Evolutionary conservation across 306 rosid genomes (phyloP).

Genomic region (Arachis hypogaea): DNA sequence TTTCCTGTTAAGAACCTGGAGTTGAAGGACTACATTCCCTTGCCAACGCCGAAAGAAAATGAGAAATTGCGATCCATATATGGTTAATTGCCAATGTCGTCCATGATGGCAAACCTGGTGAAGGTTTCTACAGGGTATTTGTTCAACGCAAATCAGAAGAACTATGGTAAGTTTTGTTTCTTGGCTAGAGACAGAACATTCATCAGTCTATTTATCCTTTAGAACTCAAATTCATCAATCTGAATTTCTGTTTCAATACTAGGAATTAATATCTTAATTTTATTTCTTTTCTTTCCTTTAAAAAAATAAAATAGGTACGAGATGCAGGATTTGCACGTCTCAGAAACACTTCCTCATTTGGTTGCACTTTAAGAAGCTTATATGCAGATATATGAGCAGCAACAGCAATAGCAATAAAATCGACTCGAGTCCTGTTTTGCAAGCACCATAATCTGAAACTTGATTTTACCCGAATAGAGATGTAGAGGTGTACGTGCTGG

Average conservation of each 20-base stretch:
- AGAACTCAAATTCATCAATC: slow-evolving; percentile 2
- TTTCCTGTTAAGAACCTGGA: slow-evolving; percentile 93
- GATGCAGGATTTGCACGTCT: slow-evolving; percentile 96
- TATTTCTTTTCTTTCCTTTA: neutral
- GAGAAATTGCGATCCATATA: slow-evolving; percentile 77
- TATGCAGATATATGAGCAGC: slow-evolving; percentile 97
- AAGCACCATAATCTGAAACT: slow-evolving; percentile 5
- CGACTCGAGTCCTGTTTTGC: neutral
- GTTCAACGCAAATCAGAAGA: slow-evolving; percentile 93
- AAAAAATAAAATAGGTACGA: slow-evolving; percentile 63
- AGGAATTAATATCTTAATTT: slow-evolving; percentile 27
- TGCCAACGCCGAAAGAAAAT: slow-evolving; percentile 76
- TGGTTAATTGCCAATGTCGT: slow-evolving; percentile 89
- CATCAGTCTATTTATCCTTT: neutral
- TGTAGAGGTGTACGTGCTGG: too few relatives aligned
- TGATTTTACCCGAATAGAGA: neutral
- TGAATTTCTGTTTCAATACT: slow-evolving; percentile 11
- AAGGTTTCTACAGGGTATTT: slow-evolving; percentile 87
- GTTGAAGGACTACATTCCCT: slow-evolving; percentile 93
- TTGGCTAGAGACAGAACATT: neutral
- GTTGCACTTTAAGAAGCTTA: slow-evolving; percentile 95
- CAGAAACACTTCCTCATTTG: slow-evolving; percentile 94
- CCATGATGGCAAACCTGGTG: slow-evolving; percentile 94
- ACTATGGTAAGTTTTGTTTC: slow-evolving; percentile 62
- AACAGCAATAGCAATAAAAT: slow-evolving; percentile 46